A percentile compares a stretch with the other conserved stretches of the same genome.
phyloP scores from a whole-genome alignment of 371 early-diverging fungal genomes.

The Amoeboaphelidium protococcarum region DNA sequence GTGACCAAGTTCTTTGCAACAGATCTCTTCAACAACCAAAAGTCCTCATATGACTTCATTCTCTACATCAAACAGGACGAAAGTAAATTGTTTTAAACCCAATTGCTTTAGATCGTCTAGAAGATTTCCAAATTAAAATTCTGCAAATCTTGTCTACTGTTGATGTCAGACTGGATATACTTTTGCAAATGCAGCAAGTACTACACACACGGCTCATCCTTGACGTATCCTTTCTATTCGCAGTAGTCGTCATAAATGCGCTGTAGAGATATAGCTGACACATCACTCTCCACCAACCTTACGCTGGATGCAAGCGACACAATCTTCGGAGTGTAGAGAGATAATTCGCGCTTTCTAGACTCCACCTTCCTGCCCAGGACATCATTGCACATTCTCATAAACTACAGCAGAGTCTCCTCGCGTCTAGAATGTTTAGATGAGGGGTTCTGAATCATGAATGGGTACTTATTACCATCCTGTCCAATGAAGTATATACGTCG shows the following conservation, averaged over 20 bases:
- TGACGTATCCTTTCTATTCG: conserved; percentile 26
- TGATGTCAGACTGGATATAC: conserved; percentile 1
- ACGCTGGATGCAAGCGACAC: conserved; percentile 74
- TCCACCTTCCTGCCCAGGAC: conserved; percentile 48
- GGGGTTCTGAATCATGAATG: conserved; percentile 73
- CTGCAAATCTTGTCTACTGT: conserved; percentile 3
- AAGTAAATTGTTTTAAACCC: background rate
- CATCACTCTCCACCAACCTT: conserved; percentile 73
- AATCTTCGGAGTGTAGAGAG: conserved; percentile 69
- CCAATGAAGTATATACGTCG: conserved; percentile 7
- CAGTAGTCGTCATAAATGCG: conserved; percentile 68
- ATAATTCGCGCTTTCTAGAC: conserved; percentile 43
- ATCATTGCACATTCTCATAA: too few species aligned
- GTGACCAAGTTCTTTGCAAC: conserved; percentile 71
- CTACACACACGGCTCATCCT: conserved; percentile 50
- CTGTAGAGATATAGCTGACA: conserved; percentile 51
- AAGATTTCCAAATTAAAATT: background rate
- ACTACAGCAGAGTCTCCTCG: background rate
- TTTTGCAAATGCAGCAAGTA: conserved; percentile 29
- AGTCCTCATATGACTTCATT: conserved; percentile 48
- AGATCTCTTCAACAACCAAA: conserved; percentile 74
- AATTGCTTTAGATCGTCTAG: background rate
- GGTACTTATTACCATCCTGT: conserved; percentile 35
- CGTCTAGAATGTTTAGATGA: conserved; percentile 59
- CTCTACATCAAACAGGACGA: conserved; percentile 5